Evolutionary conservation across 768 basidiomycete genomes (phyloP).

Genomic region (Lactifluus rugatus): DNA sequence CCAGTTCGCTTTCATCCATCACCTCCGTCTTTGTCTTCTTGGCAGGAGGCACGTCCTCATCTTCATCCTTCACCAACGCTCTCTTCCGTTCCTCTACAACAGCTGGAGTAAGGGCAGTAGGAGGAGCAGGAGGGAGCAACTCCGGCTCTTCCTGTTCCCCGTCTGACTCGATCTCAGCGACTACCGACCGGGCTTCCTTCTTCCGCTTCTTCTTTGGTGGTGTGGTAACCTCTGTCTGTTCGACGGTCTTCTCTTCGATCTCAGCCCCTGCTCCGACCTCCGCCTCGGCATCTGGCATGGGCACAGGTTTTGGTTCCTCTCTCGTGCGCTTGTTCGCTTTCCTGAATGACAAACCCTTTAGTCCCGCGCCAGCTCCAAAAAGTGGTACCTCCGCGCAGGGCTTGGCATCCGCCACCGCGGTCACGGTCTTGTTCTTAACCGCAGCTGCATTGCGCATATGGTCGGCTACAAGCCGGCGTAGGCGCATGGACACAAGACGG

Average conservation of each 20-base stretch:
- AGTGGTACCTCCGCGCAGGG: constrained; percentile 27
- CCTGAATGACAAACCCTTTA: constrained; percentile 39
- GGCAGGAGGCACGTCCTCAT: constrained; percentile 33
- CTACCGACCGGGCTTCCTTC: constrained; percentile 35
- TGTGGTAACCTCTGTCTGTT: constrained; percentile 31
- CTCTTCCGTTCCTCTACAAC: constrained; percentile 25
- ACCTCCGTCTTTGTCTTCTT: constrained; percentile 31
- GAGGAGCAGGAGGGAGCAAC: constrained; percentile 21
- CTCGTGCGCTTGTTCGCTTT: constrained; percentile 33
- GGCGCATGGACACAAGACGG: constrained; percentile 43
- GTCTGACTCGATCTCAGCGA: constrained; percentile 47
- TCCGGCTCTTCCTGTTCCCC: constrained; percentile 36
- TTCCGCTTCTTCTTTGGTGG: constrained; percentile 52
- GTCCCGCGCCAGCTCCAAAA: constrained; percentile 35
- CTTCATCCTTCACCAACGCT: constrained; percentile 24
- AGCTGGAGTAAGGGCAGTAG: constrained; percentile 1
- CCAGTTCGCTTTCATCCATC: constrained; percentile 11
- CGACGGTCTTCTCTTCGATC: constrained; percentile 22
- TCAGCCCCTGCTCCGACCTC: constrained; percentile 26
- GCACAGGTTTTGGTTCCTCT: constrained; percentile 26
- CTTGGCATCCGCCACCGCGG: constrained; percentile 10
- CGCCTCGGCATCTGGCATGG: constrained; percentile 22
- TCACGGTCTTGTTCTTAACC: constrained; percentile 23
- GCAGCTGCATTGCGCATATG: constrained; percentile 35
- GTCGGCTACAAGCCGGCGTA: constrained; percentile 44